Base-by-base conservation (phyloP, 2,329 filamentous ascomycete species). In the Triangularia setosa region DNA sequence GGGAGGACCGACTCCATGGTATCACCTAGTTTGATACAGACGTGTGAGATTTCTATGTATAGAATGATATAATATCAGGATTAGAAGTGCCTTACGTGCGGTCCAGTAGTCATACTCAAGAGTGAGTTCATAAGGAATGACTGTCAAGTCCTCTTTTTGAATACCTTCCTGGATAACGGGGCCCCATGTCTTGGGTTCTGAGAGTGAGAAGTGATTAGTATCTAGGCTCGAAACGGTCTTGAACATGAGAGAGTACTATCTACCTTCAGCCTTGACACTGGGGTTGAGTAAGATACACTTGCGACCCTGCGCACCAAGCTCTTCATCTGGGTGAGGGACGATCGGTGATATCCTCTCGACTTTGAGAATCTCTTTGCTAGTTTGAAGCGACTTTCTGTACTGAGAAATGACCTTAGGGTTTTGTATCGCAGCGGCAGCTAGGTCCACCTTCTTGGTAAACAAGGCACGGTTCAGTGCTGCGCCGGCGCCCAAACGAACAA, bases 101-200 rank as follows among this genome's bases (percentile, higher is more conserved):
- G 82, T 89, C 92, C 93, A 98, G 77, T 93, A 89, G 71, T 90
- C 84, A 77, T 99, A 99, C 70, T 89, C 87, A 64, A 98, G 82
- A 35, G 85, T 79, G 64, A 98, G 78, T 66, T 90, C 83, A 76
- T 90, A 97, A 1, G 92, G 90, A 1, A 93, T 80, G 33, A 98
- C 76, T 18, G 83, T 84, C 28, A 97, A 77, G 53, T 91, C 86
- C 27, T 90, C 84, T 60, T 82, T 80, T 68, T 89, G 81, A 4
- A 93, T 85, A 33, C 92, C 86, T 67, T 91, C 86, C 65, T 80
- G 83, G 56, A 97, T 77, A 44, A 83, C 85, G 4, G 85, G 73
- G 61, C 91, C 91, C 90, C 92, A 97, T 23, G 92, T 96, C 52
- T 86, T 85, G 55, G 84, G 83, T 75, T 87, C 87, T 90, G 52